Evolutionary conservation across 192 early-diverging fungal genomes (phyloP).

Genomic region (Gigaspora rosea): DNA sequence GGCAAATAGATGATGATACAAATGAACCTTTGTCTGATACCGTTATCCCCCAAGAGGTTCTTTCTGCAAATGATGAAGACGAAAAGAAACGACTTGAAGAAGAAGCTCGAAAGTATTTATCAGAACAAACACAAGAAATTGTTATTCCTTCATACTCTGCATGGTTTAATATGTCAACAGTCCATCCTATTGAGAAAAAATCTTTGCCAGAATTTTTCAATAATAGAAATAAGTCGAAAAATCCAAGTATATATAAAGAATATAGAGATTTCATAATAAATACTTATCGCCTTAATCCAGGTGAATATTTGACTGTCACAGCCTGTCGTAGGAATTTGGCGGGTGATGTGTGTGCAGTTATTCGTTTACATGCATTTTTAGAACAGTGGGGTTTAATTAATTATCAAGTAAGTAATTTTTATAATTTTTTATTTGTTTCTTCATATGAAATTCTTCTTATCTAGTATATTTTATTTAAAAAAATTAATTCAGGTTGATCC

Average conservation of each 20-base stretch:
- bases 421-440: neutral
- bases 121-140: conserved; percentile 70
- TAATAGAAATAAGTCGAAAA: conserved; percentile 89
- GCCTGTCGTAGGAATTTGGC: conserved; percentile 95
- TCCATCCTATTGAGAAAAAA: conserved; percentile 87
- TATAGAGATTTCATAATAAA: conserved; percentile 99
- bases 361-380: conserved; percentile 96
- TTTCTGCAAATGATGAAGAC: conserved; percentile 34
- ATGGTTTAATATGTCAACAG: conserved; percentile 83
- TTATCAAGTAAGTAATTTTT: conserved; percentile 76
- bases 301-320: conserved; percentile 97
- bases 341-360: conserved; percentile 98
- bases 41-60: conserved; percentile 27
- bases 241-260: conserved; percentile 89
- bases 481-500: conserved; percentile 74
- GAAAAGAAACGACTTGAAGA: conserved; percentile 51
- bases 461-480: neutral
- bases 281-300: conserved; percentile 92
- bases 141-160: conserved; percentile 87
- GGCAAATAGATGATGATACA: conserved; percentile 22
- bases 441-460: neutral
- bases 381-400: conserved; percentile 99
- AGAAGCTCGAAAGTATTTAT: conserved; percentile 67
- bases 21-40: conserved; percentile 31
- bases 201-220: conserved; percentile 98